Percentiles rank a stretch among this genome's conserved stretches.
Conservation (phyloP, 768 basidiomycete species). For the Gyrodon lividus region DNA sequence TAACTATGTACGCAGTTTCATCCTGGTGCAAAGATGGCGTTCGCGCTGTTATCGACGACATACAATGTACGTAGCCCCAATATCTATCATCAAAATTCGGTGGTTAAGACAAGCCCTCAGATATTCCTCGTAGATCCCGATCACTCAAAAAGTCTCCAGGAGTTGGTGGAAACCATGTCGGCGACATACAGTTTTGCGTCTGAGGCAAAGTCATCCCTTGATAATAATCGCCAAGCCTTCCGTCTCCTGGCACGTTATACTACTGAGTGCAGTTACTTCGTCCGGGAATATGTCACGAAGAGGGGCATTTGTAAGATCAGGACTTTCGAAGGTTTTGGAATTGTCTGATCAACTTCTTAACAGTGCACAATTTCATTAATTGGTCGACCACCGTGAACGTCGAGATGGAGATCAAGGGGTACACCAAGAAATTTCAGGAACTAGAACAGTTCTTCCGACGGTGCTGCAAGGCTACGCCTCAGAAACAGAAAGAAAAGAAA, state of each 20-base stretch:
- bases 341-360: too few relatives aligned
- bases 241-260: constrained; percentile 17
- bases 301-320: constrained; percentile 19
- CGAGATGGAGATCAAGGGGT: not conserved
- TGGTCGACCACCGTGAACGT: not conserved
- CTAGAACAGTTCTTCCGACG: not conserved
- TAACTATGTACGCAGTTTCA: not conserved
- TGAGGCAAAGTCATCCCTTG: constrained; percentile 2
- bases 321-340: not conserved
- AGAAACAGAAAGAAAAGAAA: not conserved
- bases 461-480: not conserved
- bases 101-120: not conserved
- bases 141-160: not conserved
- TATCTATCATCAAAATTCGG: not conserved
- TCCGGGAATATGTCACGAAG: constrained; percentile 25
- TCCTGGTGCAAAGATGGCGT: constrained; percentile 1
- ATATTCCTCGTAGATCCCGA: not conserved
- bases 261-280: constrained; percentile 30
- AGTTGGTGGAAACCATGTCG: constrained; percentile 1
- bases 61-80: not conserved
- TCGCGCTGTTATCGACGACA: not conserved
- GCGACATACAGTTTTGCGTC: constrained; percentile 4
- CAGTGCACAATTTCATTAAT: not conserved
- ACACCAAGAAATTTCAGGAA: not conserved
- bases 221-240: not conserved